Percentiles rank a stretch among this genome's conserved stretches.
Evolutionary conservation across 2,329 filamentous ascomycete genomes (phyloP).

Genomic region (Nemania diffusa): DNA sequence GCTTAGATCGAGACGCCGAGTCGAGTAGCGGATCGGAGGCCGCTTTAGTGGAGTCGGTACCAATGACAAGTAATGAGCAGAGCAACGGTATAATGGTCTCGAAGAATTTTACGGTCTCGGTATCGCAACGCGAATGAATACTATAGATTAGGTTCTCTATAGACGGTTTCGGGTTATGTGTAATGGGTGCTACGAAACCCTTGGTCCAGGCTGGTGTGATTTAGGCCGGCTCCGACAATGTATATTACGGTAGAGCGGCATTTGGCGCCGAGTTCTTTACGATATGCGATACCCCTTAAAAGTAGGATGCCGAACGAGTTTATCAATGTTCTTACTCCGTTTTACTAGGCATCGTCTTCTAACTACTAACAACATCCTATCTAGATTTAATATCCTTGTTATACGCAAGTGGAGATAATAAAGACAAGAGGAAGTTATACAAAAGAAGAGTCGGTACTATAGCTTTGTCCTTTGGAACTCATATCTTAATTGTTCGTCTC

Average conservation of each 20-base stretch:
- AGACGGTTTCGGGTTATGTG: neutral
- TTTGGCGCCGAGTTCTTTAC: neutral
- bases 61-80: neutral
- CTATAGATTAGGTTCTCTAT: neutral
- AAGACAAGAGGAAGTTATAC: neutral
- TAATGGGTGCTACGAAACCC: neutral
- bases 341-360: neutral
- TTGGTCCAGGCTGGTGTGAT: conserved; percentile 1
- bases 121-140: conserved; percentile 30
- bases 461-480: neutral
- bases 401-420: neutral
- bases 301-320: neutral
- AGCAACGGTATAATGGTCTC: conserved; percentile 37
- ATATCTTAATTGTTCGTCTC: neutral
- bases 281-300: conserved; percentile 16
- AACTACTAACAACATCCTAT: too few relatives aligned
- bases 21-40: conserved; percentile 32
- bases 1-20: conserved; percentile 29
- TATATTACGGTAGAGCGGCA: conserved; percentile 27
- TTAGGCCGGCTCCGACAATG: conserved; percentile 20
- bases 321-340: neutral
- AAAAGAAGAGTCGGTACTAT: neutral
- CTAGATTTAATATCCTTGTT: neutral
- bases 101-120: conserved; percentile 35
- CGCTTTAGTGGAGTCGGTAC: conserved; percentile 19